Percentiles rank a stretch among this genome's conserved stretches.
Conservation (phyloP, 2,329 filamentous ascomycete genomes). For the Ascochyta rabiei region DNA sequence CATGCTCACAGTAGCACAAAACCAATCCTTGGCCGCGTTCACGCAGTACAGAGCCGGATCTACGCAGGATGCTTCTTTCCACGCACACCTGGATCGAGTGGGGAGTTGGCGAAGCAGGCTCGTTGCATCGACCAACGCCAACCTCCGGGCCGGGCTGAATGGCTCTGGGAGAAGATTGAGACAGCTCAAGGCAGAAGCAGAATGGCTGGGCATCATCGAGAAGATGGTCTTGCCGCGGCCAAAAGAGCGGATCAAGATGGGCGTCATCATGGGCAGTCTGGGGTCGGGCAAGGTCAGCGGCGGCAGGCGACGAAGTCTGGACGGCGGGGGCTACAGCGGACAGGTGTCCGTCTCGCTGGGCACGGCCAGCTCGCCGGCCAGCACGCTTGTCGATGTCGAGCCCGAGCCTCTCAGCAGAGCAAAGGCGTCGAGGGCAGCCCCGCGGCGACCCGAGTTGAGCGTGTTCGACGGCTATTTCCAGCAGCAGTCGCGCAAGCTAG, state of each 20-base stretch:
- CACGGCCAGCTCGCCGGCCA: slow-evolving; percentile 14
- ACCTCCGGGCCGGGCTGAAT: slow-evolving; percentile 35
- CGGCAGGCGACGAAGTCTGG: slow-evolving; percentile 42
- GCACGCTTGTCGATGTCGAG: slow-evolving; percentile 25
- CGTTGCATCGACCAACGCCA: slow-evolving; percentile 39
- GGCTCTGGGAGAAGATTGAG: slow-evolving; percentile 39
- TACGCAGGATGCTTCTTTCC: slow-evolving; percentile 47
- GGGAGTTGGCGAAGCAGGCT: slow-evolving; percentile 42
- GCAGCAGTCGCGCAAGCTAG: slow-evolving; percentile 35
- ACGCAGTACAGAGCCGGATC: slow-evolving; percentile 42
- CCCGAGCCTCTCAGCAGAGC: slow-evolving; percentile 8
- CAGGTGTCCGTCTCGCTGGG: slow-evolving; percentile 32
- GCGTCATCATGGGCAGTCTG: slow-evolving; percentile 34
- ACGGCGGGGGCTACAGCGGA: slow-evolving; percentile 42
- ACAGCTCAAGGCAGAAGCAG: slow-evolving; percentile 42
- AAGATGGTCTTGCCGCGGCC: slow-evolving; percentile 44
- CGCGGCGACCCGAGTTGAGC: slow-evolving; percentile 40
- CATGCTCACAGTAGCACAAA: slow-evolving; percentile 48
- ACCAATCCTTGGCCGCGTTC: slow-evolving; percentile 43
- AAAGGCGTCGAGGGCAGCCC: background rate
- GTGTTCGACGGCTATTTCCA: slow-evolving; percentile 47
- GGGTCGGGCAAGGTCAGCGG: slow-evolving; percentile 38
- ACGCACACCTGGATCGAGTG: slow-evolving; percentile 48
- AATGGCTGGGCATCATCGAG: slow-evolving; percentile 46
- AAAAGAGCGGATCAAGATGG: slow-evolving; percentile 45